Base-by-base conservation (phyloP, 1,284 basidiomycete species). In the Lentinula novae-zelandiae region DNA sequence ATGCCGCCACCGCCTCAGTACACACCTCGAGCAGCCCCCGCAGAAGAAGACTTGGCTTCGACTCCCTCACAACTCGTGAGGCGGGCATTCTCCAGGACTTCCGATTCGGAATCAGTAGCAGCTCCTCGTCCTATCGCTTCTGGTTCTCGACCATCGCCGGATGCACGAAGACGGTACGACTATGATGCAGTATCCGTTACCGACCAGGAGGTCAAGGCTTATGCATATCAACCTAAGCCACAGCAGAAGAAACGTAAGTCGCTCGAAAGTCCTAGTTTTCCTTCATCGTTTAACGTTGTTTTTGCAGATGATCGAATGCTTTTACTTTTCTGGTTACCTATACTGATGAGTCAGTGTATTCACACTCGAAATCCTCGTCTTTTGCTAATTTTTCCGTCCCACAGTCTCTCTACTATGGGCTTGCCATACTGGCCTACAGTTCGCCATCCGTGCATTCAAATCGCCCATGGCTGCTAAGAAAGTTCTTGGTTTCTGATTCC, bases 271-370 rank as follows among this genome's bases (percentile, higher is more conserved):
- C 42, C n/a, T 60, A 34, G 44, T 54, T 15, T 50, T 38, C 40
- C 12, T 36, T 69, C 0, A 64, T 55, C 7, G 53, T 66, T 66
- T 46, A 20, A 27, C 27, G 50, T 65, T 17, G 38, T 49, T 55
- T 49, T 34, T 67, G 27, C 68, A 93, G 94, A 92, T 73, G 95
- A 98, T 73, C 87, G 87, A 53, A 97, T 98, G 95, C 83, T 98
- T 53, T 75, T 95, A 56, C 76, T 93, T 60, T 97, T 98, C 81
- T 98, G 95, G 95, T 82, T 97, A 66, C 95, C 95, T 2, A 92
- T 96, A 65, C 79, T 97, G 36, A 73, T 93, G 65, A 74, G 90
- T 92, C 67, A 77, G 89, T 86, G 1, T 53, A 54, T 44, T 59
- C 62, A 27, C 2, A 12, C 1, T 52, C 44, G 44, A 17, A 12